Conservation (phyloP, 1,284 basidiomycete genomes). For the Inonotus hispidus region DNA sequence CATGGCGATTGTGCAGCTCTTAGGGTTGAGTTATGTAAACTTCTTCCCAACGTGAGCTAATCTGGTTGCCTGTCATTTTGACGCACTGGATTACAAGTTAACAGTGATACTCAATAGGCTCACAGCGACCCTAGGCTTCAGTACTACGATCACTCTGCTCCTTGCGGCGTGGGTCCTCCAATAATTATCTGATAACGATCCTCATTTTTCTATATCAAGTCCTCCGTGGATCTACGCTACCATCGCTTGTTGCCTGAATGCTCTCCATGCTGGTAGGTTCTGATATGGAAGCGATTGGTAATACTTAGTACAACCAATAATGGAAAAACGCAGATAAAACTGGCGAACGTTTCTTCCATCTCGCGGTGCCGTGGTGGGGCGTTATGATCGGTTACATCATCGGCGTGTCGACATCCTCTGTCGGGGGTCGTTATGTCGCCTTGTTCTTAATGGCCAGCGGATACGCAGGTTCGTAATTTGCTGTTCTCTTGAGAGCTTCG, state of each 20-base stretch:
- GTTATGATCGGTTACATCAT: slow-evolving; percentile 26
- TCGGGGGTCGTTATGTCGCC: slow-evolving; percentile 27
- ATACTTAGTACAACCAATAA: background rate
- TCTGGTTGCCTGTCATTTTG: background rate
- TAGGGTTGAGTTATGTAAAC: slow-evolving; percentile 67
- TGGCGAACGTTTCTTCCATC: slow-evolving; percentile 31
- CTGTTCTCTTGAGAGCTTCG: slow-evolving; percentile 34
- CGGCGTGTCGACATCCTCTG: slow-evolving; percentile 23
- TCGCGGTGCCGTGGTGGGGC: slow-evolving; percentile 23
- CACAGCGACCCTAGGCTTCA: slow-evolving; percentile 34
- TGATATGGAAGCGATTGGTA: slow-evolving; percentile 5
- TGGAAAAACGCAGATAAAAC: slow-evolving; percentile 30
- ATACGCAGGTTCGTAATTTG: slow-evolving; percentile 19
- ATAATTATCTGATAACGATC: background rate
- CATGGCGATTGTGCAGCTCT: slow-evolving; percentile 43
- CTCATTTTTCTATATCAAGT: slow-evolving; percentile 11
- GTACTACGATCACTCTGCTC: slow-evolving; percentile 30
- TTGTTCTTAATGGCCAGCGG: slow-evolving; percentile 26
- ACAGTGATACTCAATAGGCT: slow-evolving; percentile 47
- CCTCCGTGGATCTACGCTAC: slow-evolving; percentile 28
- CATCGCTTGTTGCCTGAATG: slow-evolving; percentile 30
- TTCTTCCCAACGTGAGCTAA: slow-evolving; percentile 61
- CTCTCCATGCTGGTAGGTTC: slow-evolving; percentile 32
- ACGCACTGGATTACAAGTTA: background rate
- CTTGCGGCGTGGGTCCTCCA: slow-evolving; percentile 30